Evolutionary conservation across 176 grass and related monocot genomes (phyloP).

Genomic region (Themeda triandra): DNA sequence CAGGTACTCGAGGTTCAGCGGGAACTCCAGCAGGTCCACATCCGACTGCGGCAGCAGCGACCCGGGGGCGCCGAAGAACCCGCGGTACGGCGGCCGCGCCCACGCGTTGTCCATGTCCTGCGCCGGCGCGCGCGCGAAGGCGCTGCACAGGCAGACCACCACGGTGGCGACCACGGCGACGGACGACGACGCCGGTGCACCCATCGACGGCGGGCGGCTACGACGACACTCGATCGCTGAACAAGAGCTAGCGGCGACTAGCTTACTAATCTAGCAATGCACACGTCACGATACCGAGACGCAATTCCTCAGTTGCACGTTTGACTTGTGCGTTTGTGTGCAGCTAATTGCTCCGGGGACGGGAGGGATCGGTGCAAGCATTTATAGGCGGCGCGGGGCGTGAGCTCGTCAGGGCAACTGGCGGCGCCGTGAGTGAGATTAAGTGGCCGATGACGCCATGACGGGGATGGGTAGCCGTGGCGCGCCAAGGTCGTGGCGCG

Average conservation of each 20-base stretch:
- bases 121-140: background rate
- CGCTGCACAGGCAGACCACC: conserved; percentile 1
- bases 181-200: background rate
- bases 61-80: conserved; percentile 6
- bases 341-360: conserved; percentile 8
- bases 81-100: conserved; percentile 36
- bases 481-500: conserved; percentile 34
- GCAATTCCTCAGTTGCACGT: background rate
- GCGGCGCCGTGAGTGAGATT: background rate
- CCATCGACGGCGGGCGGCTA: background rate
- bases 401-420: background rate
- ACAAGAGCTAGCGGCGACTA: background rate
- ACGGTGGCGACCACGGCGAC: background rate
- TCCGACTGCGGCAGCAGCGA: conserved; percentile 53
- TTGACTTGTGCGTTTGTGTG: conserved; percentile 16
- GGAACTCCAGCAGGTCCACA: conserved; percentile 73
- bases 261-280: background rate
- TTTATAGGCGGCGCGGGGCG: conserved; percentile 26
- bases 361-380: conserved; percentile 6
- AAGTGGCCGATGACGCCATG: conserved; percentile 15
- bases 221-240: background rate
- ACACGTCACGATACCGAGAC: background rate
- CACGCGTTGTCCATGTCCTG: conserved; percentile 50
- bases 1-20: conserved; percentile 82
- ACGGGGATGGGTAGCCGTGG: conserved; percentile 4